Evolutionary conservation across 176 grass and related monocot genomes (phyloP).

Genomic region (Triticum urartu): DNA sequence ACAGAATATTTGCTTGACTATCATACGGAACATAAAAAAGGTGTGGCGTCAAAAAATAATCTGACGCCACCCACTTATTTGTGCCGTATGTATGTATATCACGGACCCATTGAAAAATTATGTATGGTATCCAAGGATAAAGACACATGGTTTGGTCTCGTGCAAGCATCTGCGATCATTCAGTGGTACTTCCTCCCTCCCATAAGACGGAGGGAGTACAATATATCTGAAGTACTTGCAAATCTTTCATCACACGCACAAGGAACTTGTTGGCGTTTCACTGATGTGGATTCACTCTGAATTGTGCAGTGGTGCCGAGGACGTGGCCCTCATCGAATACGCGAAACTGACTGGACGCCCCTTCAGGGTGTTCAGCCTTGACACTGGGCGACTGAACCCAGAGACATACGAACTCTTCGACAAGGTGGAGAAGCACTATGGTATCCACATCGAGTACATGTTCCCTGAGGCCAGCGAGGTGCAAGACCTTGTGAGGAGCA

Average conservation of each 20-base stretch:
- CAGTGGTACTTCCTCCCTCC: no score
- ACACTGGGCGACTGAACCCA: constrained; percentile 84
- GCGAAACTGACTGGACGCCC: constrained; percentile 69
- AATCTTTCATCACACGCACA: not conserved
- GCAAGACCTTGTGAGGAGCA: constrained; percentile 73
- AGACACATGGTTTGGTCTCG: not conserved
- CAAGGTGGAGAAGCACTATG: constrained; percentile 88
- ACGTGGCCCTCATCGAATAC: constrained; percentile 95
- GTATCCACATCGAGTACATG: constrained; percentile 94
- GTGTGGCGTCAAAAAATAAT: not conserved
- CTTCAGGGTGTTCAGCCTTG: constrained; percentile 92
- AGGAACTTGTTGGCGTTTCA: not conserved
- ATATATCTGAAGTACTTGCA: not conserved
- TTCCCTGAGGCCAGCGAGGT: constrained; percentile 86
- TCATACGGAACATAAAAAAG: not conserved
- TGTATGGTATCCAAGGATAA: no score
- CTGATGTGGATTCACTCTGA: not conserved
- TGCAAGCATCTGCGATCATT: no score
- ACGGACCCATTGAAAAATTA: no score
- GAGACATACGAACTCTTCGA: constrained; percentile 87
- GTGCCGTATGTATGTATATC: not conserved
- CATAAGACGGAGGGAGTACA: no score
- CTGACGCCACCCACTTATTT: not conserved
- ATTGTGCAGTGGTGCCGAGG: constrained; percentile 74
- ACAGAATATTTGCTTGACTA: no score